Conservation (phyloP, 2,329 filamentous ascomycete species). For the Pyrenochaeta sp. region DNA sequence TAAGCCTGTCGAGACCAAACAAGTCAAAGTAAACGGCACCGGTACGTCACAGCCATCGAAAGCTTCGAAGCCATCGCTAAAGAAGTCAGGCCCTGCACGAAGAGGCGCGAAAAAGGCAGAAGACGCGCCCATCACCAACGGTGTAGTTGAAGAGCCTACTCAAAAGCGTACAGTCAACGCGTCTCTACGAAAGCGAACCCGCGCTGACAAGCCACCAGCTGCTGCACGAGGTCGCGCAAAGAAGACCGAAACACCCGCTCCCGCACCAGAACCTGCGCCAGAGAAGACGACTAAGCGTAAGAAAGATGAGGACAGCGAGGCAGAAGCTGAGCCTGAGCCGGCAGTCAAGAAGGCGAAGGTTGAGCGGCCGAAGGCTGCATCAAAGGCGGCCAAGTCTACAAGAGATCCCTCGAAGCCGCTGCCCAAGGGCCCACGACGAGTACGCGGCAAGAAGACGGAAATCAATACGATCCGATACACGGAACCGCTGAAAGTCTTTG, state of each 20-base stretch:
- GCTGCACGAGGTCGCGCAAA: constrained; percentile 37
- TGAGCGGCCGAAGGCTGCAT: constrained; percentile 20
- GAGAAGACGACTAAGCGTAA: constrained; percentile 41
- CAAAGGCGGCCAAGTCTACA: constrained; percentile 23
- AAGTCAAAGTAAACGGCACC: constrained; percentile 42
- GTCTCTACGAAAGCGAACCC: constrained; percentile 6
- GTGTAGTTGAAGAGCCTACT: constrained; percentile 16
- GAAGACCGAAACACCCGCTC: constrained; percentile 34
- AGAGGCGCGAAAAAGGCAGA: constrained; percentile 39
- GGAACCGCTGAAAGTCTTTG: constrained; percentile 74
- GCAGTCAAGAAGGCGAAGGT: constrained; percentile 37
- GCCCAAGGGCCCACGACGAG: constrained; percentile 43
- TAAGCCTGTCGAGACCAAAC: constrained; percentile 36
- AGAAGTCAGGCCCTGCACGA: constrained; percentile 20
- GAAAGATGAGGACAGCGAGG: constrained; percentile 37
- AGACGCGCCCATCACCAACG: constrained; percentile 21
- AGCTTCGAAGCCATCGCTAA: constrained; percentile 24
- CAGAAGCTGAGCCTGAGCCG: constrained; percentile 28
- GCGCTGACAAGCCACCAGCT: constrained; percentile 20
- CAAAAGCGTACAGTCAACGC: constrained; percentile 26
- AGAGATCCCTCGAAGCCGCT: constrained; percentile 28
- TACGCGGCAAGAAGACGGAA: constrained; percentile 48
- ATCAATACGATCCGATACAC: constrained; percentile 71
- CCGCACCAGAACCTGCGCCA: constrained; percentile 20
- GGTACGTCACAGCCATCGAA: constrained; percentile 33